These are phyloP conservation scores for Aechmea fasciata DNA, from an alignment of 176 grass and related monocot genomes.

Conservation along the genomic window DNA sequence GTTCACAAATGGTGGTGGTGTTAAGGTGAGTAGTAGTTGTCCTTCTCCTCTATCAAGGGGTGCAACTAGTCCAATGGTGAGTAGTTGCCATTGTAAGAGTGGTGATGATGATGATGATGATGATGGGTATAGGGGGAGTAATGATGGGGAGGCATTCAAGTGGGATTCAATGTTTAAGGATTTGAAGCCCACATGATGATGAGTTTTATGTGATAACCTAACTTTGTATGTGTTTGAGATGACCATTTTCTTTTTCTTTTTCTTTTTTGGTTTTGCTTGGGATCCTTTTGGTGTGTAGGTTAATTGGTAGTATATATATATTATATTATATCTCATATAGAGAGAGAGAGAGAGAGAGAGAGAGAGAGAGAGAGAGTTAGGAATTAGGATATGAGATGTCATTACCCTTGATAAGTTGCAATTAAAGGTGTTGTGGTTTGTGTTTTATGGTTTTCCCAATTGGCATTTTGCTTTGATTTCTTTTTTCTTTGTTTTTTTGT, in stretches of 20 bases:
- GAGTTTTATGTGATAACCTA: not conserved
- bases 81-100: constrained; percentile 20
- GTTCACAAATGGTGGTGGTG: constrained; percentile 38
- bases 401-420: too few relatives aligned
- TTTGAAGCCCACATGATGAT: constrained; percentile 48
- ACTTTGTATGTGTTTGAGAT: not conserved
- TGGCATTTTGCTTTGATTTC: too few relatives aligned
- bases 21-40: not conserved
- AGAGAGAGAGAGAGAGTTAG: too few relatives aligned
- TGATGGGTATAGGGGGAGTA: not conserved
- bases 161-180: constrained; percentile 65
- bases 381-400: too few relatives aligned
- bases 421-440: too few relatives aligned
- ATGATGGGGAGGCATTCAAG: constrained; percentile 15
- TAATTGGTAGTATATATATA: not conserved
- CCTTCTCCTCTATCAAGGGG: constrained; percentile 25
- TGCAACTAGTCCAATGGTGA: constrained; percentile 38
- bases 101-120: not conserved
- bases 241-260: not conserved
- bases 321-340: too few relatives aligned
- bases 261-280: not conserved
- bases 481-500: too few relatives aligned
- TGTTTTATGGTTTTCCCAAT: too few relatives aligned
- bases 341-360: too few relatives aligned
- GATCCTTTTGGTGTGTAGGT: not conserved